Base-by-base conservation (phyloP, 352 stramenopile species). In the Ochromonadaceae sp. region DNA sequence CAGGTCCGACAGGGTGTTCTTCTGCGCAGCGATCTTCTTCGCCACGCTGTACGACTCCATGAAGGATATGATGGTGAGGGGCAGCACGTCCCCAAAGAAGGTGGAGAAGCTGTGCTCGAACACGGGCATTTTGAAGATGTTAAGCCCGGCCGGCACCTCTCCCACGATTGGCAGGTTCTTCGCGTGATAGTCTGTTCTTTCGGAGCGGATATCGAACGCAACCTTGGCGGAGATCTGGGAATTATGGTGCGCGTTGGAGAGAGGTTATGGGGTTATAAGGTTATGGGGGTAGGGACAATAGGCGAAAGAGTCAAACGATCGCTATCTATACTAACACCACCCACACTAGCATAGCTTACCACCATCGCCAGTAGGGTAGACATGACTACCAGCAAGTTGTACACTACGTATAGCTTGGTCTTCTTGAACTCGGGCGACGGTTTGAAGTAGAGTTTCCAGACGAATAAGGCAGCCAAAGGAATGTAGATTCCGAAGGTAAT, bases 401-500 rank as follows among this genome's bases (percentile, higher is more conserved):
- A 63, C 5, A 25, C 2, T 22, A 14, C 10, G 10, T 25, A 63
- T 15, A 15, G 12, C 55, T 42, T 52, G 7, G 34, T 38, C 38
- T 34, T 63, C 10, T 53, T 55, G 36, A 25, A 39, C 34, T 50
- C 55, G 12, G 14, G 5, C 9, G 55, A 31, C 10, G 38, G 35
- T 36, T 50, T 63, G 55, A 63, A 20, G 22, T 63, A 52, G 4
- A 40, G 26, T 34, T 63, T 63, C 14, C 36, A 31, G 2, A 63
- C 52, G 20, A 34, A 4, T 20, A 63, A 14, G 3, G 52, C 22
- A 10, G 52, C 39, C 14, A 63, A 22, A 2, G 55, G 36, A 22
- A 63, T 38, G 22, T 52, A 63, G 22, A 63, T 22, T 34, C 55
- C 55, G 36, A 63, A 63, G 38, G 15, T 52, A 22, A 63, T 63